Evolutionary conservation across 2,329 filamentous ascomycete genomes (phyloP).

Genomic region (Sporothrix brasiliensis): DNA sequence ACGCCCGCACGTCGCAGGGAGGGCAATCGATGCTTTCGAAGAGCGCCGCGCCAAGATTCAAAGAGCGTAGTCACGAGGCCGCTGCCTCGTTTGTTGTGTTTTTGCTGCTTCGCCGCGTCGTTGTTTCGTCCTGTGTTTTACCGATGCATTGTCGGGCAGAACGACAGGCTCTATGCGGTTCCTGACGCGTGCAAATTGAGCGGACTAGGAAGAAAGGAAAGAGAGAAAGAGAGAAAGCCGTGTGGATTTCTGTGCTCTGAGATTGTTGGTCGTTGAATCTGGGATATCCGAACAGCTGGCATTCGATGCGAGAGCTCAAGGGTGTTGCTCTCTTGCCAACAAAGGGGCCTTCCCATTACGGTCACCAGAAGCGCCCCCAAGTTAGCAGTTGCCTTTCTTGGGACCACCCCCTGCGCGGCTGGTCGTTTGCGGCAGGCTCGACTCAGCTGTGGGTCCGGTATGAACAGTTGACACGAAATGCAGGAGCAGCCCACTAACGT

Average conservation of each 20-base stretch:
- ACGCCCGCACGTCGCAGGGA: constrained; percentile 1
- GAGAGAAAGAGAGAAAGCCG: not conserved
- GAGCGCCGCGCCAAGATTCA: not conserved
- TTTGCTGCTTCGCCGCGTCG: not conserved
- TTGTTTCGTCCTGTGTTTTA: not conserved
- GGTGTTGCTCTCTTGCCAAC: not conserved
- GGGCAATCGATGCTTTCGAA: not conserved
- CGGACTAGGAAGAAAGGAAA: not conserved
- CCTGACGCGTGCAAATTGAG: not conserved
- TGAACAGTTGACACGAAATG: not conserved
- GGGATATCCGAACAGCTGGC: constrained; percentile 11
- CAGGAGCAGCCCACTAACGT: constrained; percentile 4
- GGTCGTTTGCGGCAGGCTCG: constrained; percentile 18
- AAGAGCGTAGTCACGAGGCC: not conserved
- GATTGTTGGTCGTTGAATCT: not conserved
- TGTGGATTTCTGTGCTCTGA: not conserved
- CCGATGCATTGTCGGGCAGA: constrained; percentile 17
- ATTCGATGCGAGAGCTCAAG: constrained; percentile 17
- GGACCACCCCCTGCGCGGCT: not conserved
- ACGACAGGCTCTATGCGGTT: not conserved
- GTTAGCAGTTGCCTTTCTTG: not conserved
- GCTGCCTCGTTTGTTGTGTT: not conserved
- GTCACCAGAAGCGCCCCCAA: not conserved
- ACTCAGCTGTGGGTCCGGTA: constrained; percentile 6
- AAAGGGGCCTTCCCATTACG: constrained; percentile 22